Base-by-base conservation (phyloP, 768 basidiomycete genomes). In the Steccherinum ochraceum region DNA sequence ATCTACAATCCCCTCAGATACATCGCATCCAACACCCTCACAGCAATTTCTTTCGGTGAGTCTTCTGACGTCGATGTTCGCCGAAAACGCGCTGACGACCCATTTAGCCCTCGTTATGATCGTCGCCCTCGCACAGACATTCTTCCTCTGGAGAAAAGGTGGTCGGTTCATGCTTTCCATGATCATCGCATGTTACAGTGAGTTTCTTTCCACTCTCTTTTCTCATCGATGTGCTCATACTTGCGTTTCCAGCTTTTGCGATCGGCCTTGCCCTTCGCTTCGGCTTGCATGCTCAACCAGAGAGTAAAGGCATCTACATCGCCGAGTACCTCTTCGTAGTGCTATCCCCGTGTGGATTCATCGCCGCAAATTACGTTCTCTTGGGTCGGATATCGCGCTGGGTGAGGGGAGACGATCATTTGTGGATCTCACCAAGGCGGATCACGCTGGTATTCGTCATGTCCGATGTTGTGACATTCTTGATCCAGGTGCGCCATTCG, bases 341-440 rank as follows among this genome's bases (percentile, higher is more conserved):
- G 7, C 71, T 84, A 43, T 79, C 80, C 4, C 84, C 85, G 3
- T 88, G 87, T 60, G 85, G 81, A 20, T 87, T 88, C 67, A 81
- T 84, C 54, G 82, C 82, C 4, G 76, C 80, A 13, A 74, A 82
- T 58, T 88, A 89, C 58, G 67, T 85, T 49, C 71, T 86, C 19
- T 73, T 87, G 1, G 83, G 84, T 7, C 77, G 76, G 10, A 61
- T 89, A 2, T 78, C 83, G 5, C 68, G 64, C 19, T 70, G 76
- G 52, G 63, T 86, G 5, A 59, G 68, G 11, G 72, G 72, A 26
- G 69, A 73, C 50, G 52, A 72, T 45, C 72, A 78, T 56, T 66
- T 86, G 24, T 58, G 79, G 23, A 62, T 87, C 20, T 64, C 68
- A 0, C 69, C 77, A 3, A 68, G 66, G n/a, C 67, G 66, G 19